Evolutionary conservation across 163 green algal species (phyloP).

Genomic region (Prototheca cutis): DNA sequence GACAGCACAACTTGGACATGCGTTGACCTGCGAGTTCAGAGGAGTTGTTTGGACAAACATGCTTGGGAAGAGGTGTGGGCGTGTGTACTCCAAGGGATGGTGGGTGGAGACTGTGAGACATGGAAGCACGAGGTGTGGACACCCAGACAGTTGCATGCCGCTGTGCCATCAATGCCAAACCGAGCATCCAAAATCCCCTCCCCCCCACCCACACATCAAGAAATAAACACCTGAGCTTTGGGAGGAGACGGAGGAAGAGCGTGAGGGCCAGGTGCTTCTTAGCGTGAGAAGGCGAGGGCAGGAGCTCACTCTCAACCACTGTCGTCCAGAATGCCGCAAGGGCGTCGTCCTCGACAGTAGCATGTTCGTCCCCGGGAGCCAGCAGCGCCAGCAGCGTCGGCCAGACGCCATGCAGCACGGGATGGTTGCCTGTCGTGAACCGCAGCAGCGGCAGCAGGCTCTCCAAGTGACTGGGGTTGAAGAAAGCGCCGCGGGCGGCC

Average conservation of each 20-base stretch:
- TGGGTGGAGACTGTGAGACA: too few species aligned
- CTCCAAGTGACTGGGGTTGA: conserved; percentile 33
- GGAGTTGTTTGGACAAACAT: too few species aligned
- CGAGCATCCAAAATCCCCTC: too few species aligned
- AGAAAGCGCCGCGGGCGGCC: conserved; percentile 33
- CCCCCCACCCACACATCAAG: too few species aligned
- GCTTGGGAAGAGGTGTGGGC: too few species aligned
- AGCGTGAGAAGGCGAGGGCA: conserved; percentile 42
- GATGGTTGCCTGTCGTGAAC: conserved; percentile 34
- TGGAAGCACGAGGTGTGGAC: too few species aligned
- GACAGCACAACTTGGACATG: too few species aligned
- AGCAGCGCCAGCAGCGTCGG: conserved; percentile 56
- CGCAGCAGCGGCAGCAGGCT: conserved; percentile 35
- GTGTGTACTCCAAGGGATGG: too few species aligned
- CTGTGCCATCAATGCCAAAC: too few species aligned
- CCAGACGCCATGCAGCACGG: conserved; percentile 63
- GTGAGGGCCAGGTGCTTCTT: conserved; percentile 59
- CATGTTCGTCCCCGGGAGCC: not conserved
- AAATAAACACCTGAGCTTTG: conserved; percentile 36
- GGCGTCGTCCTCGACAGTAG: conserved; percentile 7
- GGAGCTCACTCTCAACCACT: conserved; percentile 49
- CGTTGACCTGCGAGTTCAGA: too few species aligned
- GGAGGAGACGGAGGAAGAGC: conserved; percentile 58
- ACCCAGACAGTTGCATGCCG: too few species aligned
- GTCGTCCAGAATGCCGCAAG: conserved; percentile 44